phyloP scores from a whole-genome alignment of 305 asterid genomes.

The Solanum hybrid region DNA sequence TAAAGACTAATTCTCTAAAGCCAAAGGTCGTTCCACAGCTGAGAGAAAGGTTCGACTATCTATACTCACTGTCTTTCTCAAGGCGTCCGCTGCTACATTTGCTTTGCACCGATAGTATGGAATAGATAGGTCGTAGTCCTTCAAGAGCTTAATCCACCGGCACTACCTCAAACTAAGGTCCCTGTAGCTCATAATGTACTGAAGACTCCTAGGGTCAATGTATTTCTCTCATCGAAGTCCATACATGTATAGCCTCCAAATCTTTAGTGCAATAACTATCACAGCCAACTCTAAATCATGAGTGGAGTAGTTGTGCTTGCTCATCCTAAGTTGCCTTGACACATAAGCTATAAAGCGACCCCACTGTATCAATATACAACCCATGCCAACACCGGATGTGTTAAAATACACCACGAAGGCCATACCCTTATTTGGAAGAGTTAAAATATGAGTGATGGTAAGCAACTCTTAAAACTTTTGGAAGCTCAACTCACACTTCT shows the following conservation, averaged over 20 bases:
- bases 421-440: not conserved
- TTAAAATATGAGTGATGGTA: not conserved
- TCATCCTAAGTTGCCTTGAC: not conserved
- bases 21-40: no score
- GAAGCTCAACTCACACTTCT: not conserved
- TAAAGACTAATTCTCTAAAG: no score
- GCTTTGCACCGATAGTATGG: not conserved
- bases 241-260: not conserved
- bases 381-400: not conserved
- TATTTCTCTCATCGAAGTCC: not conserved
- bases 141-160: not conserved
- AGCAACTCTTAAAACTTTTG: not conserved
- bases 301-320: not conserved
- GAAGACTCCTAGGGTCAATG: not conserved
- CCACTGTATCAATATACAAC: not conserved
- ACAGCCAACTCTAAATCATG: not conserved
- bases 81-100: not conserved
- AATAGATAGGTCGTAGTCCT: not conserved
- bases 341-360: not conserved
- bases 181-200: not conserved
- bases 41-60: not conserved
- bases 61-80: not conserved
- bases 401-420: not conserved
- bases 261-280: not conserved
- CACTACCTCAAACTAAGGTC: not conserved